Evolutionary conservation across 1,284 basidiomycete species (phyloP).

Genomic region (Ustilago shanxiensis): DNA sequence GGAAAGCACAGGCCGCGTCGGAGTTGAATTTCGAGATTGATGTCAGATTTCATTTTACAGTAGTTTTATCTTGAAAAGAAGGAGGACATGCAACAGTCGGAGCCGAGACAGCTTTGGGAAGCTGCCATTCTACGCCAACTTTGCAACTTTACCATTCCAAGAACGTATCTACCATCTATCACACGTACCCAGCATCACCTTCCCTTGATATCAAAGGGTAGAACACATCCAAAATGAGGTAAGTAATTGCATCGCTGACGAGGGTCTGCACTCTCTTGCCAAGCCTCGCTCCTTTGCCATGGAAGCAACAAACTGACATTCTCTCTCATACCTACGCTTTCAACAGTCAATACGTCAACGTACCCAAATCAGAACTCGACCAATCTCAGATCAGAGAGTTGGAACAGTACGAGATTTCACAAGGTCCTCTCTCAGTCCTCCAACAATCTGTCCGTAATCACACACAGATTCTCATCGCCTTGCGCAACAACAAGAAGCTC

Average conservation of each 20-base stretch:
- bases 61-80: background rate
- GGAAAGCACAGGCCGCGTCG: constrained; percentile 1
- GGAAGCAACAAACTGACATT: too few species aligned
- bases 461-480: constrained; percentile 94
- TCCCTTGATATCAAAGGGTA: background rate
- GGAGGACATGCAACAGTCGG: background rate
- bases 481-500: constrained; percentile 98
- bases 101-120: background rate
- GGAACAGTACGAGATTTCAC: constrained; percentile 74
- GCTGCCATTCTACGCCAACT: background rate
- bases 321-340: background rate
- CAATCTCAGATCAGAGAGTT: constrained; percentile 94
- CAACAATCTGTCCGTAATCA: constrained; percentile 98
- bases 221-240: background rate
- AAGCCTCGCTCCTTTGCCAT: background rate
- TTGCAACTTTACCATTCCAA: background rate
- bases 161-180: background rate
- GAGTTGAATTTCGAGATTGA: background rate
- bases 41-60: background rate
- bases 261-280: background rate
- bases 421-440: constrained; percentile 92
- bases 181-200: background rate
- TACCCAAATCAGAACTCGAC: constrained; percentile 96
- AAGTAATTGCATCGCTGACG: background rate
- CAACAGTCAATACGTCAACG: constrained; percentile 91